phyloP scores from a whole-genome alignment of 2,329 filamentous ascomycete genomes.

The Eurotiales sp. region DNA sequence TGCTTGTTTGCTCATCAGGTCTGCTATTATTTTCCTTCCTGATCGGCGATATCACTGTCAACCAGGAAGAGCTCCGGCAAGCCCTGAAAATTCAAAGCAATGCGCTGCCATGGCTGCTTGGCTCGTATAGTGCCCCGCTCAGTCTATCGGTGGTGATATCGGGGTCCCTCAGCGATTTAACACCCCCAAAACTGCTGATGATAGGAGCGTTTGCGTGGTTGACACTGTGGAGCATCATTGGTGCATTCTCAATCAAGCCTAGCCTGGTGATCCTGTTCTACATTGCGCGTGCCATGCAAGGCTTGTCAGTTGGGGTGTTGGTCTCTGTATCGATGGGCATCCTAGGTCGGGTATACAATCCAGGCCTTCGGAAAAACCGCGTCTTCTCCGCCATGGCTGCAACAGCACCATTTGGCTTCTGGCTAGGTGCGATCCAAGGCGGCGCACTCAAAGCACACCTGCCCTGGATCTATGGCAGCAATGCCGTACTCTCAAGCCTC shows the following conservation, averaged over 20 bases:
- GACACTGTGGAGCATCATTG: neutral
- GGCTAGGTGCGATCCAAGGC: slow-evolving; percentile 42
- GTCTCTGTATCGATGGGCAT: slow-evolving; percentile 50
- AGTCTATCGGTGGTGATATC: too few relatives aligned
- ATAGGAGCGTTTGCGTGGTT: slow-evolving; percentile 36
- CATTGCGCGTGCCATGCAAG: slow-evolving; percentile 39
- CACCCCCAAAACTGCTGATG: slow-evolving; percentile 39
- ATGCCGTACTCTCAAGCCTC: slow-evolving; percentile 38
- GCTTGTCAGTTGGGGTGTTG: slow-evolving; percentile 48
- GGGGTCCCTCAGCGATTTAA: slow-evolving; percentile 34
- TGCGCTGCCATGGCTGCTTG: too few relatives aligned
- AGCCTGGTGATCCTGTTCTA: slow-evolving; percentile 33
- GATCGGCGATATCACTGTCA: too few relatives aligned
- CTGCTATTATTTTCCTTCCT: too few relatives aligned
- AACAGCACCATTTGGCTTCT: slow-evolving; percentile 44
- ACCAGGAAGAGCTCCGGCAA: too few relatives aligned
- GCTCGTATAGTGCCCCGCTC: too few relatives aligned
- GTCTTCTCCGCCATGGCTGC: slow-evolving; percentile 49
- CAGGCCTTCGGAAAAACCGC: slow-evolving; percentile 46
- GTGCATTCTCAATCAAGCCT: neutral
- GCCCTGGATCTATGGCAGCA: slow-evolving; percentile 44
- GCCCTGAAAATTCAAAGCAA: too few relatives aligned
- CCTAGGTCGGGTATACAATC: slow-evolving; percentile 44
- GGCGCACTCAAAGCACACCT: slow-evolving; percentile 39
- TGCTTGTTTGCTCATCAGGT: too few relatives aligned